These are phyloP conservation scores for Claviceps cyperi DNA, from an alignment of 2,329 filamentous ascomycete species.

Conservation along the genomic window DNA sequence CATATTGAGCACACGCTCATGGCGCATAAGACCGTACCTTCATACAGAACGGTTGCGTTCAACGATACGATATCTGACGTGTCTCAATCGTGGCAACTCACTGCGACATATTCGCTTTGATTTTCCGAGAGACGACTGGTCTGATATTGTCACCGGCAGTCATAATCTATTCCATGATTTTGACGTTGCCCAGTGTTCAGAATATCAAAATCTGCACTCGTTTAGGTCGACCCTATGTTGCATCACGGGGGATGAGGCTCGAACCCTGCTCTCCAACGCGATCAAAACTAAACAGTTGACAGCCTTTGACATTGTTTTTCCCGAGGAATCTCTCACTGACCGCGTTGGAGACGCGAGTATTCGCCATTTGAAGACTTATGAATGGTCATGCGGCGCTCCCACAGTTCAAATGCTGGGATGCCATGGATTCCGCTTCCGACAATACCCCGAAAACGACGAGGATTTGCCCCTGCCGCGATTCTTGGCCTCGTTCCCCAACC, in stretches of 20 bases:
- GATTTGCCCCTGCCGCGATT: too few species aligned
- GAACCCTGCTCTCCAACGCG: conserved; percentile 12
- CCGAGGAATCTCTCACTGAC: conserved; percentile 12
- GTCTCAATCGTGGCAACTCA: conserved; percentile 13
- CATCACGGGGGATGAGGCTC: conserved; percentile 12
- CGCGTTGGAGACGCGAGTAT: conserved; percentile 12
- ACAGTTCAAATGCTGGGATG: conserved; percentile 21
- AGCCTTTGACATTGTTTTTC: conserved; percentile 23
- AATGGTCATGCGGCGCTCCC: conserved; percentile 21
- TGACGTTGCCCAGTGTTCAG: conserved; percentile 3
- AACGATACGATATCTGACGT: conserved; percentile 12
- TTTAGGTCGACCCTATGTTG: conserved; percentile 15
- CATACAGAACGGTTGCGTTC: not conserved
- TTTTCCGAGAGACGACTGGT: conserved; percentile 6
- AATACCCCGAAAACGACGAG: too few species aligned
- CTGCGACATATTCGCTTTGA: conserved; percentile 19
- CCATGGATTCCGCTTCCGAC: conserved; percentile 21
- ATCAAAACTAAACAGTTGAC: conserved; percentile 9
- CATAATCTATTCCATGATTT: not conserved
- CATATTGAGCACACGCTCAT: too few species aligned
- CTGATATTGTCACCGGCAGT: conserved; percentile 4
- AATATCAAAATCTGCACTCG: conserved; percentile 15
- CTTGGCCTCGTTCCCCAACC: too few species aligned
- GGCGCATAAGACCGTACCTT: too few species aligned
- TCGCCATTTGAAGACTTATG: conserved; percentile 8